These are phyloP conservation scores for Astrocystis sublimbata DNA, from an alignment of 495 filamentous ascomycete genomes.

Conservation along the genomic window DNA sequence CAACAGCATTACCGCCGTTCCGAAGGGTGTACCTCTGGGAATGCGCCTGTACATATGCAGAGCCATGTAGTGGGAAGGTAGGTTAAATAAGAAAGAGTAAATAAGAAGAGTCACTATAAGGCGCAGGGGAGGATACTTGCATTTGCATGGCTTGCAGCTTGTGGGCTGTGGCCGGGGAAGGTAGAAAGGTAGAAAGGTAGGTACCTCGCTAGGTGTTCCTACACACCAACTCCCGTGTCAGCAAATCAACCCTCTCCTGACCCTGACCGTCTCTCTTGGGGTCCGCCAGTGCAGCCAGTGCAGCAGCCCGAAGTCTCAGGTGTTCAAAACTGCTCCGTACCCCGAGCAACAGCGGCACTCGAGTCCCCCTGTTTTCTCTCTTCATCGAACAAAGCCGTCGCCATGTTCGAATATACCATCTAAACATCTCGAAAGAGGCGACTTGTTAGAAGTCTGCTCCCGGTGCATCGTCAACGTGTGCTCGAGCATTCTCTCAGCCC, in stretches of 20 bases:
- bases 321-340: conserved; percentile 50
- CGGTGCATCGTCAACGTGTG: conserved; percentile 29
- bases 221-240: conserved; percentile 11
- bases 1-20: too few species aligned
- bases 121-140: too few species aligned
- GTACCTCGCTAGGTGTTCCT: too few species aligned
- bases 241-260: conserved; percentile 17
- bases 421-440: conserved; percentile 43
- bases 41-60: too few species aligned
- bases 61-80: too few species aligned
- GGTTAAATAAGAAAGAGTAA: too few species aligned
- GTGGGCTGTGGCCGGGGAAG: too few species aligned
- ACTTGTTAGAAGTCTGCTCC: conserved; percentile 51
- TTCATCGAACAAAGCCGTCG: conserved; percentile 48
- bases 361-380: conserved; percentile 33
- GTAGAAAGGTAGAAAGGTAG: too few species aligned
- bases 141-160: too few species aligned
- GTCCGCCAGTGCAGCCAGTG: conserved; percentile 9
- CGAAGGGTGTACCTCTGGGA: too few species aligned
- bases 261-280: conserved; percentile 17
- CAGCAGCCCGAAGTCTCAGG: conserved; percentile 16
- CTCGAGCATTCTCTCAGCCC: conserved; percentile 14
- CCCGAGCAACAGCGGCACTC: conserved; percentile 36
- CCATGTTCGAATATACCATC: conserved; percentile 50
- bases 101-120: too few species aligned